A percentile compares a stretch with the other conserved stretches of the same genome.
Evolutionary conservation across 1,284 basidiomycete species (phyloP).

Genomic region (Rhodotorula sp.): DNA sequence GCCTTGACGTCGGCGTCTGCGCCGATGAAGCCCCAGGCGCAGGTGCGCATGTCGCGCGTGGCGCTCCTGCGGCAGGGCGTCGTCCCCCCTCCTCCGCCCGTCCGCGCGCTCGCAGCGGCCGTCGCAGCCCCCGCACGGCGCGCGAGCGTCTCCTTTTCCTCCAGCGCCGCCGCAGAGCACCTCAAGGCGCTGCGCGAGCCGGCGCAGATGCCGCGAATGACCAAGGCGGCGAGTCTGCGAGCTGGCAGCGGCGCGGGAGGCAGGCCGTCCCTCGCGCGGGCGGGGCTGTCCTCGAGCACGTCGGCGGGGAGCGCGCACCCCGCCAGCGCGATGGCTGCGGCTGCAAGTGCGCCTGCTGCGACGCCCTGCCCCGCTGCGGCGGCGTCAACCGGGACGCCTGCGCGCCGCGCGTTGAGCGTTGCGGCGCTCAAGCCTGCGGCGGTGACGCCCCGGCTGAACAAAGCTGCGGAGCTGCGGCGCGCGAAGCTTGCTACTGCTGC

Average conservation of each 20-base stretch:
- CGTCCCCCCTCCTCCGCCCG: neutral
- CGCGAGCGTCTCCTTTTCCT: neutral
- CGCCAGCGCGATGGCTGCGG: conserved; percentile 69
- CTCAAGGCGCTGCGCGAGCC: conserved; percentile 47
- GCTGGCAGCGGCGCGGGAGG: conserved; percentile 52
- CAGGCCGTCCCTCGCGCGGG: neutral
- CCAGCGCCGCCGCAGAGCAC: neutral
- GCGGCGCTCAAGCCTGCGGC: conserved; percentile 9
- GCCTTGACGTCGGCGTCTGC: neutral
- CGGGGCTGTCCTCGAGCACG: neutral
- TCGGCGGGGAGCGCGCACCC: conserved; percentile 46
- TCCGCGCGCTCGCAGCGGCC: neutral
- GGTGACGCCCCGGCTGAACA: conserved; percentile 31
- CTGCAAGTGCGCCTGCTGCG: conserved; percentile 55
- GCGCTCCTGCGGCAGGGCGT: conserved; percentile 24
- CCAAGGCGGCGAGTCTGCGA: conserved; percentile 68
- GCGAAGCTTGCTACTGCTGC: conserved; percentile 7
- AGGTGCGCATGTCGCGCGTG: conserved; percentile 27
- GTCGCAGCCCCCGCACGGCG: neutral
- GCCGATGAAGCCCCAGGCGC: neutral
- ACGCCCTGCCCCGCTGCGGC: neutral
- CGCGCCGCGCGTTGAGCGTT: neutral
- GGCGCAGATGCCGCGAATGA: conserved; percentile 64
- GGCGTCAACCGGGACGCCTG: neutral
- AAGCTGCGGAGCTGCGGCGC: conserved; percentile 33